Evolutionary conservation across 2,329 filamentous ascomycete genomes (phyloP), one percentile per base, ranked within the genome.

Genomic region (Apiospora arundinis): DNA sequence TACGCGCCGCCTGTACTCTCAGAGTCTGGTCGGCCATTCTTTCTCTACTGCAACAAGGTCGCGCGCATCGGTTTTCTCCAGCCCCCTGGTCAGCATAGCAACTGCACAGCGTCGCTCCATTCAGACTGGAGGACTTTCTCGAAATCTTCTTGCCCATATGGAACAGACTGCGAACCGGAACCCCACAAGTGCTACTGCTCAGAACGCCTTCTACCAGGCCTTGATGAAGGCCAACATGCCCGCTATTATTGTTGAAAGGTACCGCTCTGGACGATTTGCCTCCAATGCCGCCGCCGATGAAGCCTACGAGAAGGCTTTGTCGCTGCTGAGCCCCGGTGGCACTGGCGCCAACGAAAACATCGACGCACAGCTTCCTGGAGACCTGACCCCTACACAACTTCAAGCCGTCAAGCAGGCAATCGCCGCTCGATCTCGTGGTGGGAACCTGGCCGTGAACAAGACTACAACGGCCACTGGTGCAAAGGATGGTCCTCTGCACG

Each of bases 111-210:
- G 42, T 4, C 40, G 52, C 18, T 28, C 25, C 14, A 86, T 86
- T 76, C 83, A 85, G 71, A 82, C 81, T 37, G 85, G 84, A 72
- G 86, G 86, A 25, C 83, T 90, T 70, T 87, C 90, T 65, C 86
- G 88, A 72, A 90, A 87, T 74, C 85, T 95, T 71, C 89, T 99
- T 45, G 94, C 95, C 45, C 93, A 94, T 75, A 89, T 95, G 76
- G 96, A 99, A 83, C 92, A 95, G 80, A 92, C 93, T 32, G 97
- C 96, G 48, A 99, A 98, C 83, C 93, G 94, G 82, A 97, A 97
- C 77, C 94, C 96, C 1, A 89, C 87, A 72, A 98, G 94, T 81
- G 92, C 95, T 40, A 93, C 92, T 60, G 92, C 95, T 25, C 96
- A 99, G 81, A 96, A 95, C 80, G 92, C 93, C 21, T 98, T 99